Evolutionary conservation across 1,139 yeast genomes (phyloP).

Genomic region (Debaryomycetaceae sp.): DNA sequence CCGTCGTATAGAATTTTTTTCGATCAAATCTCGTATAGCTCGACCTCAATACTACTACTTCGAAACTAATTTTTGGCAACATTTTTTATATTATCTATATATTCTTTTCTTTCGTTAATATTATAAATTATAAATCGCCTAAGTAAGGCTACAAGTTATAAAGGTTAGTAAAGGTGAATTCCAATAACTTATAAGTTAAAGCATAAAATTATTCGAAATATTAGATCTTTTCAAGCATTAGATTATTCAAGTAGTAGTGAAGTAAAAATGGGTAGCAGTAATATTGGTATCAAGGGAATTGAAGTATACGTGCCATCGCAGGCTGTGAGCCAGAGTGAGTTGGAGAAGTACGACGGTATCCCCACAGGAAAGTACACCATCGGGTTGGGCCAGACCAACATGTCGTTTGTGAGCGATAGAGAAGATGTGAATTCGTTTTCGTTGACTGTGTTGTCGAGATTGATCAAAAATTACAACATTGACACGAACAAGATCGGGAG

Average conservation of each 20-base stretch:
- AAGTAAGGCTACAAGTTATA: background rate
- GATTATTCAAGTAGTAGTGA: too few relatives aligned
- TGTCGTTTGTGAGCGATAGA: conserved; percentile 96
- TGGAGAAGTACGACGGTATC: conserved; percentile 82
- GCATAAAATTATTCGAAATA: too few relatives aligned
- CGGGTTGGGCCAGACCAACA: conserved; percentile 97
- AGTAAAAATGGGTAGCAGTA: conserved; percentile 26
- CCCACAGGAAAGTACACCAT: conserved; percentile 96
- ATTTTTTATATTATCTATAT: too few relatives aligned
- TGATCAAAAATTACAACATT: conserved; percentile 76
- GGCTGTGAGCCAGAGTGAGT: conserved; percentile 84
- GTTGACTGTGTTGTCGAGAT: conserved; percentile 74
- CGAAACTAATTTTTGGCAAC: background rate
- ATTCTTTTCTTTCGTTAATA: background rate
- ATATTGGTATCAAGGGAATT: conserved; percentile 94
- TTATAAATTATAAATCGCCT: background rate
- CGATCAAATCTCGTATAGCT: background rate
- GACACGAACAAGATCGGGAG: conserved; percentile 86
- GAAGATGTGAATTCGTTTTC: conserved; percentile 95
- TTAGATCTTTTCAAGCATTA: too few relatives aligned
- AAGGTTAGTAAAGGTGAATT: too few relatives aligned
- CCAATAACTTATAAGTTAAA: too few relatives aligned
- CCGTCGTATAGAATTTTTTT: background rate
- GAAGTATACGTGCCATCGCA: conserved; percentile 84
- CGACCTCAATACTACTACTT: background rate